phyloP scores from a whole-genome alignment of 192 early-diverging fungal genomes.

The Coemansia sp. region DNA sequence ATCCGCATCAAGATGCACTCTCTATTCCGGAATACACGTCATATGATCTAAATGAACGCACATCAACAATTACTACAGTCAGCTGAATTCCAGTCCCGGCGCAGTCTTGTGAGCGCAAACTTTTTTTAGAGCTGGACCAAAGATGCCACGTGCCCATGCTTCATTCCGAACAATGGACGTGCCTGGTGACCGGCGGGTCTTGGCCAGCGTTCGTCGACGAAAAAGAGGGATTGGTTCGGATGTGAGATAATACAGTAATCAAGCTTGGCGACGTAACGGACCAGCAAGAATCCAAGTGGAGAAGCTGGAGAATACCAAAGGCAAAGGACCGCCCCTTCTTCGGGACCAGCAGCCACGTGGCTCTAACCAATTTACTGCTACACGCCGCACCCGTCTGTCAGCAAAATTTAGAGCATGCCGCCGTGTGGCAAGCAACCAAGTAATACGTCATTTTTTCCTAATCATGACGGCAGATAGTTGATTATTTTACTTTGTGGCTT shows the following conservation, averaged over 20 bases:
- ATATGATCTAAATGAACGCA: neutral
- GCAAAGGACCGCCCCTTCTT: too few relatives aligned
- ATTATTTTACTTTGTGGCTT: neutral
- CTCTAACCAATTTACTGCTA: neutral
- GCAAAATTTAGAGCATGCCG: too few relatives aligned
- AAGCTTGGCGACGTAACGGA: neutral
- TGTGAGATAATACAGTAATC: neutral
- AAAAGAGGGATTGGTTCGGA: neutral
- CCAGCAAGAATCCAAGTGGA: neutral
- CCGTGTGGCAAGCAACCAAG: too few relatives aligned
- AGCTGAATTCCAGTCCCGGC: too few relatives aligned
- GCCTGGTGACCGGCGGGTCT: too few relatives aligned
- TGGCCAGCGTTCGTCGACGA: too few relatives aligned
- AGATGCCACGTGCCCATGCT: neutral
- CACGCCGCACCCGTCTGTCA: too few relatives aligned
- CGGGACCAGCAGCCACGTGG: too few relatives aligned
- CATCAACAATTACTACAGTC: too few relatives aligned
- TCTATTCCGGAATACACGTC: neutral
- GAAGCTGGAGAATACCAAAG: neutral
- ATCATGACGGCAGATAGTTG: too few relatives aligned
- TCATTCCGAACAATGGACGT: neutral
- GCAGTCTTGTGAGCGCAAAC: neutral
- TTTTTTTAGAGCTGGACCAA: neutral
- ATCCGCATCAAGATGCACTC: neutral
- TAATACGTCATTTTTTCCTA: too few relatives aligned